Evolutionary conservation across 176 grass and related monocot genomes (phyloP).

Genomic region (Cymbopogon citratus): DNA sequence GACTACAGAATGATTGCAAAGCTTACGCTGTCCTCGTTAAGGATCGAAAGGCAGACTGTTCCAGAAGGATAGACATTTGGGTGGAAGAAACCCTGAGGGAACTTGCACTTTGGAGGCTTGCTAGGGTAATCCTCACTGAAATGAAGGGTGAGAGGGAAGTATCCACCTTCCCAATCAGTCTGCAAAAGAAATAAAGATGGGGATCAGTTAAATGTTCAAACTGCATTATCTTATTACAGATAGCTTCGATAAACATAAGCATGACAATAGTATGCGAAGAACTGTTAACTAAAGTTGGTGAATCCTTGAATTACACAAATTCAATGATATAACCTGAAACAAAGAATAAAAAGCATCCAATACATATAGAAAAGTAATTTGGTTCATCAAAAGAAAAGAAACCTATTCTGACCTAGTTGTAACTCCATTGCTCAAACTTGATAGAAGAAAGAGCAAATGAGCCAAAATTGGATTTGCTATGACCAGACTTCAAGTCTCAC

Average conservation of each 20-base stretch:
- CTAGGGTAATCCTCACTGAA: conserved; percentile 80
- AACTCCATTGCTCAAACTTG: neutral
- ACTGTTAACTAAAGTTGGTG: neutral
- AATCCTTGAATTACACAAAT: neutral
- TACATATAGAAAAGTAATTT: neutral
- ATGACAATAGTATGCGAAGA: neutral
- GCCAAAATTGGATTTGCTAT: neutral
- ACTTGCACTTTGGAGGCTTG: conserved; percentile 79
- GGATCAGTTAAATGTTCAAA: neutral
- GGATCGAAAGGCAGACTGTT: conserved; percentile 76
- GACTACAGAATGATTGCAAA: neutral
- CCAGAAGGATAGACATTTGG: conserved; percentile 77
- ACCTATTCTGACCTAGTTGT: neutral
- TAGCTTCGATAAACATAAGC: neutral
- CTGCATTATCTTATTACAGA: neutral
- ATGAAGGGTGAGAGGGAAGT: conserved; percentile 57
- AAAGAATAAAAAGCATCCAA: neutral
- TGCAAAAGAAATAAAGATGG: neutral
- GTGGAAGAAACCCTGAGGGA: conserved; percentile 68
- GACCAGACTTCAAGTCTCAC: neutral
- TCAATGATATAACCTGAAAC: neutral
- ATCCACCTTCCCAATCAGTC: conserved; percentile 77
- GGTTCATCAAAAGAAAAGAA: neutral
- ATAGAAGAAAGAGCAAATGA: neutral
- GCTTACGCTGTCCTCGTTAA: conserved; percentile 70